A percentile compares a stretch with the other conserved stretches of the same genome.
These are phyloP conservation scores for Hordeum pubiflorum DNA, from an alignment of 202 grass and related monocot species.

Conservation along the genomic window DNA sequence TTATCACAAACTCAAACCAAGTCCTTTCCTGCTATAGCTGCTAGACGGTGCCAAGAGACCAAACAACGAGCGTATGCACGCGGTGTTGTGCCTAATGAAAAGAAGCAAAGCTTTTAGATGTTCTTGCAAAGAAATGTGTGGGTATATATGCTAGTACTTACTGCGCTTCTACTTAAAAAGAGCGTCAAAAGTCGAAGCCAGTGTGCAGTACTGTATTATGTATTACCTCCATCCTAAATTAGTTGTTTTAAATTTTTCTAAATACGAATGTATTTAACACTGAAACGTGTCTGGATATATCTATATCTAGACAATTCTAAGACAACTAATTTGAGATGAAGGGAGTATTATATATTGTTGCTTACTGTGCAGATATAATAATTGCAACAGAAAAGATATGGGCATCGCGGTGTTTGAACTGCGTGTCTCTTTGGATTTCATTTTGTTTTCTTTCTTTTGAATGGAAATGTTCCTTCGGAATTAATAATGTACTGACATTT, in stretches of 20 bases:
- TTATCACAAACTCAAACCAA: slow-evolving; percentile 20
- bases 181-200: too few relatives aligned
- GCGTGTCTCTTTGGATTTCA: background rate
- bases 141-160: background rate
- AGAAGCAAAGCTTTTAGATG: background rate
- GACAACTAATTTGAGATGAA: too few relatives aligned
- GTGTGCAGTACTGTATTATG: too few relatives aligned
- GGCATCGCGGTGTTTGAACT: background rate
- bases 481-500: background rate
- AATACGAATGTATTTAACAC: too few relatives aligned
- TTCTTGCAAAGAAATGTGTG: background rate
- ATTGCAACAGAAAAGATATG: background rate
- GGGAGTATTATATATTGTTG: too few relatives aligned
- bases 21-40: background rate
- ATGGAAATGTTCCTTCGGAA: background rate
- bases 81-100: background rate
- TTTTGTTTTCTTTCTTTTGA: background rate
- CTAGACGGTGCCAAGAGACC: background rate
- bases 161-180: too few relatives aligned
- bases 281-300: too few relatives aligned
- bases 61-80: background rate
- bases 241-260: too few relatives aligned
- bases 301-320: too few relatives aligned
- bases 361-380: background rate
- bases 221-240: too few relatives aligned